These are phyloP conservation scores for Phytophthora megakarya DNA, from an alignment of 352 stramenopile species.

Conservation along the genomic window DNA sequence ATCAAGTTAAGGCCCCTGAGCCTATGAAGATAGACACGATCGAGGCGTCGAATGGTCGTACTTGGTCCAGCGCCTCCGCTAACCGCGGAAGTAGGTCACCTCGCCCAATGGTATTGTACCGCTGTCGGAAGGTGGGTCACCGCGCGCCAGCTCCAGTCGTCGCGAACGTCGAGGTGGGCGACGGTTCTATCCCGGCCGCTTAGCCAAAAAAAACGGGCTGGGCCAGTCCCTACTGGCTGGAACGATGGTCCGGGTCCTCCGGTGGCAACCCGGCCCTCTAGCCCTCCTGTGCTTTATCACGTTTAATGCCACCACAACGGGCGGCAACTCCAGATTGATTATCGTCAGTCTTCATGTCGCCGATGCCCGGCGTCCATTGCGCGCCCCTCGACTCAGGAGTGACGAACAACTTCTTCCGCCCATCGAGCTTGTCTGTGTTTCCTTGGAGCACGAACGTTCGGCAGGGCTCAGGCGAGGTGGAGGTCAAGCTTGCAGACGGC, in stretches of 20 bases:
- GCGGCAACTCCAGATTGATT: conserved; percentile 12
- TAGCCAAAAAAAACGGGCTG: neutral
- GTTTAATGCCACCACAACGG: conserved; percentile 15
- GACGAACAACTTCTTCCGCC: conserved; percentile 30
- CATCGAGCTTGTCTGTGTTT: conserved; percentile 7
- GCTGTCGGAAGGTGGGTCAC: neutral
- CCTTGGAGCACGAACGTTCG: conserved; percentile 1
- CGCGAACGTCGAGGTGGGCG: neutral
- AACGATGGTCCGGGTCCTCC: conserved; percentile 1
- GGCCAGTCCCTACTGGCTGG: conserved; percentile 19
- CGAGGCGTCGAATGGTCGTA: neutral
- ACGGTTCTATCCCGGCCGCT: neutral
- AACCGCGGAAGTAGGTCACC: too few relatives aligned
- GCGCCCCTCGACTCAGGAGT: conserved; percentile 30
- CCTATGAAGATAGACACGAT: conserved; percentile 26
- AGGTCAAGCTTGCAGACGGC: conserved; percentile 25
- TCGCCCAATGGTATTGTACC: too few relatives aligned
- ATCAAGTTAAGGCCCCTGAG: too few relatives aligned
- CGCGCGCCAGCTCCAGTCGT: conserved; percentile 6
- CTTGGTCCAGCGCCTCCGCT: too few relatives aligned
- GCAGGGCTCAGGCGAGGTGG: neutral
- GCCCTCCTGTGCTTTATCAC: conserved; percentile 12
- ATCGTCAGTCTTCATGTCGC: conserved; percentile 9
- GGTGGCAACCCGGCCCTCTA: neutral
- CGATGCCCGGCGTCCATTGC: neutral